phyloP scores from a whole-genome alignment of 768 basidiomycete species.

The Chalciporus sphaerocephalus region DNA sequence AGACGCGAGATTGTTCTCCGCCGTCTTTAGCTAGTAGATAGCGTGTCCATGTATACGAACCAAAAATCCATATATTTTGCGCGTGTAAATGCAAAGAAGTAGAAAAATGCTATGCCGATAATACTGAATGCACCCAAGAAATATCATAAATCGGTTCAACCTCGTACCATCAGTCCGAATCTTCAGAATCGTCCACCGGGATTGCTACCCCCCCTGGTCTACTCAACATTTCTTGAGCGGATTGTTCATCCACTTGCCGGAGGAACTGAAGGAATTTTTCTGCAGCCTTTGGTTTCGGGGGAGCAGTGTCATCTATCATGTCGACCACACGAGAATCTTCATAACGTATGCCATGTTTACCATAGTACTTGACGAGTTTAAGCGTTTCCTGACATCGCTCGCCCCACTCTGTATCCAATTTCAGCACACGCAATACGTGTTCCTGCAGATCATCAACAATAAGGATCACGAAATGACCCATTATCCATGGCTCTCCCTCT shows the following conservation, averaged over 20 bases:
- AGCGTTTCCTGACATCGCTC: conserved; percentile 49
- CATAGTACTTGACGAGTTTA: conserved; percentile 50
- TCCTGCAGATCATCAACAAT: conserved; percentile 16
- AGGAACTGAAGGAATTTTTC: conserved; percentile 48
- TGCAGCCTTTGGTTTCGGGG: conserved; percentile 43
- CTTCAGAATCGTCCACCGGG: background rate
- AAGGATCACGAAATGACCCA: conserved; percentile 3
- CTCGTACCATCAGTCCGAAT: background rate
- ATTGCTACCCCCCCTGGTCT: background rate
- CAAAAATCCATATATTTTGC: no score
- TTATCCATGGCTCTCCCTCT: conserved; percentile 36
- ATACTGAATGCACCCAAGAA: background rate
- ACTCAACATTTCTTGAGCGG: conserved; percentile 21
- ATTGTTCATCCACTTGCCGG: conserved; percentile 44
- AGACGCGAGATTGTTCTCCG: conserved; percentile 33
- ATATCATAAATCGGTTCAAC: background rate
- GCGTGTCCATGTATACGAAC: no score
- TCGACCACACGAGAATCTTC: conserved; percentile 47
- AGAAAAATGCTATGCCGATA: background rate
- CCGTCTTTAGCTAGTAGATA: conserved; percentile 11
- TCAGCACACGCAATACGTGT: conserved; percentile 53
- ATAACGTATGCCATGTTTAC: conserved; percentile 46
- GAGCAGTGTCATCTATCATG: conserved; percentile 45
- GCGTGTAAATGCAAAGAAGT: no score
- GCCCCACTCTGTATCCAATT: conserved; percentile 40